phyloP scores from a whole-genome alignment of 2,329 filamentous ascomycete genomes.

The Penicillium janthinellum region DNA sequence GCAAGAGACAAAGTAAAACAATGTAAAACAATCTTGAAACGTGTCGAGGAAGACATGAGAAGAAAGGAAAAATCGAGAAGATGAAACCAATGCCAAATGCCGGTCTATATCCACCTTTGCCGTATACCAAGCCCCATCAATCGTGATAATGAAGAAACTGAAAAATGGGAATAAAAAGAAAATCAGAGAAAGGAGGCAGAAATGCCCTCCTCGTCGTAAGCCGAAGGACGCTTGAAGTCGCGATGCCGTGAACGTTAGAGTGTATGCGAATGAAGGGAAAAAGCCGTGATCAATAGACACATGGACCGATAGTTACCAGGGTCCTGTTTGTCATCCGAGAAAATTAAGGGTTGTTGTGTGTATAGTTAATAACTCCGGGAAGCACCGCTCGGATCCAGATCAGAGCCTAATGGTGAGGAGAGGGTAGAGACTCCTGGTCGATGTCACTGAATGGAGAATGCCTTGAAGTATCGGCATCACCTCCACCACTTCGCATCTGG shows the following conservation, averaged over 20 bases:
- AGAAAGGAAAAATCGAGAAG: constrained; percentile 10
- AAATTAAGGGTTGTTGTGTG: background rate
- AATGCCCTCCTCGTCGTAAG: constrained; percentile 22
- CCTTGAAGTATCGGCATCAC: constrained; percentile 34
- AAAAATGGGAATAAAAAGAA: background rate
- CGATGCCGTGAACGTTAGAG: constrained; percentile 20
- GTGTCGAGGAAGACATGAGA: constrained; percentile 3
- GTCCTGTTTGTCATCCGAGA: background rate
- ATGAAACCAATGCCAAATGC: constrained; percentile 20
- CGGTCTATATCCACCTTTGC: constrained; percentile 27
- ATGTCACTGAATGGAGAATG: constrained; percentile 42
- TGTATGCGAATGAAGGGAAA: constrained; percentile 6
- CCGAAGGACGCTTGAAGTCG: constrained; percentile 24
- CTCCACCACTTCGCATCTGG: constrained; percentile 42
- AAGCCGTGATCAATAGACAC: constrained; percentile 10
- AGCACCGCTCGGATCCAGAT: background rate
- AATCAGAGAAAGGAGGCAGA: constrained; percentile 2
- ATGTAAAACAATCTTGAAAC: constrained; percentile 9
- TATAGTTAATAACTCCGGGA: background rate
- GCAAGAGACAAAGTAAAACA: background rate
- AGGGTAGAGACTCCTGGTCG: constrained; percentile 34
- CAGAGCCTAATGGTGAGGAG: constrained; percentile 28
- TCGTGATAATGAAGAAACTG: constrained; percentile 15
- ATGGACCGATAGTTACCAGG: background rate
- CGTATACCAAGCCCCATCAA: constrained; percentile 21